These are phyloP conservation scores for Macadamia tetraphylla DNA, from an alignment of 164 flowering plant species.

Conservation along the genomic window DNA sequence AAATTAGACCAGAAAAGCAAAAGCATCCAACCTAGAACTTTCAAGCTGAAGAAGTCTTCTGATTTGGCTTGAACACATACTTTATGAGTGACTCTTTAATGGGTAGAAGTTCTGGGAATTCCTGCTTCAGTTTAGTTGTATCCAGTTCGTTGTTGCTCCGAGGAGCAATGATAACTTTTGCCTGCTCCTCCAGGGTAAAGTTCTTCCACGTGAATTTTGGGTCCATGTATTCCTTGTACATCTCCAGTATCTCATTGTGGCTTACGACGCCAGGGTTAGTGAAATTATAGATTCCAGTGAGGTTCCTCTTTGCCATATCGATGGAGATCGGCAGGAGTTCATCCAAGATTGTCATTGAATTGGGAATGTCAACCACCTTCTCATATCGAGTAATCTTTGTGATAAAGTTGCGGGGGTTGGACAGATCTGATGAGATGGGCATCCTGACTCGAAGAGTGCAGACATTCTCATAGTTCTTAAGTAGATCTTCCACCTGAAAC, in stretches of 20 bases:
- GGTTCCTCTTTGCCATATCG: conserved; percentile 40
- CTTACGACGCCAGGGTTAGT: conserved; percentile 44
- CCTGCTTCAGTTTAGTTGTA: conserved; percentile 27
- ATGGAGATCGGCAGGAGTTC: conserved; percentile 41
- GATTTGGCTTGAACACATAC: conserved; percentile 38
- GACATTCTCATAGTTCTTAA: conserved; percentile 36
- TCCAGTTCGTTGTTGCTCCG: conserved; percentile 43
- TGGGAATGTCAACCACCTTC: conserved; percentile 38
- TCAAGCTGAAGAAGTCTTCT: conserved; percentile 29
- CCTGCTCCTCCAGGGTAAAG: conserved; percentile 39
- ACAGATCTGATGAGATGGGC: conserved; percentile 40
- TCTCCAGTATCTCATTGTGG: conserved; percentile 39
- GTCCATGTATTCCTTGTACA: conserved; percentile 34
- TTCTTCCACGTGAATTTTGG: conserved; percentile 39
- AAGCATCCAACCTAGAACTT: conserved; percentile 1
- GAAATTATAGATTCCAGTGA: conserved; percentile 40
- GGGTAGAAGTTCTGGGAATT: conserved; percentile 35
- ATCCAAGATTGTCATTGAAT: conserved; percentile 39
- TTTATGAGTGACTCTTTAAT: conserved; percentile 34
- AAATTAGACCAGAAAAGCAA: not conserved
- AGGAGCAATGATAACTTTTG: conserved; percentile 38
- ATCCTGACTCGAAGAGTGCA: conserved; percentile 40
- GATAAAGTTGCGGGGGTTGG: conserved; percentile 39
- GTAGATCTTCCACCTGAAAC: conserved; percentile 38
- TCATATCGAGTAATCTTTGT: conserved; percentile 36